These are phyloP conservation scores for Kodamaea kaohsiungensis DNA, from an alignment of 805 yeast species.

Conservation along the genomic window DNA sequence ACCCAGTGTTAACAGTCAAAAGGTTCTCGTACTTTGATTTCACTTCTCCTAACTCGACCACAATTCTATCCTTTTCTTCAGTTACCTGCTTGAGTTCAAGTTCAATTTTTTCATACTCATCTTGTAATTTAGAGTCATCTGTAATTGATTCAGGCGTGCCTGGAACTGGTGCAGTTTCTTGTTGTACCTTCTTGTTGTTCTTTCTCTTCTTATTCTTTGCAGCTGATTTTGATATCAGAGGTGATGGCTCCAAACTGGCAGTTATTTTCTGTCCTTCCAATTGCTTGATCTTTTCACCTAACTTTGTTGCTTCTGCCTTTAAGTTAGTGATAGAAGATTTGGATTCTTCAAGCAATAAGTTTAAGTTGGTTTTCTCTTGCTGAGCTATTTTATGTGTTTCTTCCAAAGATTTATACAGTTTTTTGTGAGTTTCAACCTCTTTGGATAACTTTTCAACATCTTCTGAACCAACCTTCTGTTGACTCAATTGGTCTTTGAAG, in stretches of 20 bases:
- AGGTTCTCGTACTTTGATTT: slow-evolving; percentile 17
- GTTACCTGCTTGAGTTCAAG: neutral
- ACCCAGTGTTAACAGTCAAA: slow-evolving; percentile 15
- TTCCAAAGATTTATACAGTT: neutral
- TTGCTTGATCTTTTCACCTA: neutral
- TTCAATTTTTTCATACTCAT: slow-evolving; percentile 3
- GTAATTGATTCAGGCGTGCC: slow-evolving; percentile 1
- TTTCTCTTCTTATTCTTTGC: slow-evolving; percentile 16
- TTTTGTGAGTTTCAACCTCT: slow-evolving; percentile 16
- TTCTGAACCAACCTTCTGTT: neutral
- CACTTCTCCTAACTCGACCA: slow-evolving; percentile 14
- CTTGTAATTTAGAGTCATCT: neutral
- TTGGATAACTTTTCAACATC: slow-evolving; percentile 18
- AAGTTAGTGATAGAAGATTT: slow-evolving; percentile 4
- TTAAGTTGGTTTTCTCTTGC: slow-evolving; percentile 2
- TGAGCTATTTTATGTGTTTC: neutral
- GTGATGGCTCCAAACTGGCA: neutral
- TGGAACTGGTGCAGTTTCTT: slow-evolving; percentile 2
- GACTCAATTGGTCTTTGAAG: neutral
- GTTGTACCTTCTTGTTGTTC: slow-evolving; percentile 26
- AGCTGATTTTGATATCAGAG: neutral
- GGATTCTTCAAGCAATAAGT: slow-evolving; percentile 9
- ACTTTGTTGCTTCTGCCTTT: neutral
- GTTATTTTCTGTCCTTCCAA: neutral
- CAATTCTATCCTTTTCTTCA: slow-evolving; percentile 2